These are phyloP conservation scores for Linum usitatissimum DNA, from an alignment of 345 rosid species.

Conservation along the genomic window DNA sequence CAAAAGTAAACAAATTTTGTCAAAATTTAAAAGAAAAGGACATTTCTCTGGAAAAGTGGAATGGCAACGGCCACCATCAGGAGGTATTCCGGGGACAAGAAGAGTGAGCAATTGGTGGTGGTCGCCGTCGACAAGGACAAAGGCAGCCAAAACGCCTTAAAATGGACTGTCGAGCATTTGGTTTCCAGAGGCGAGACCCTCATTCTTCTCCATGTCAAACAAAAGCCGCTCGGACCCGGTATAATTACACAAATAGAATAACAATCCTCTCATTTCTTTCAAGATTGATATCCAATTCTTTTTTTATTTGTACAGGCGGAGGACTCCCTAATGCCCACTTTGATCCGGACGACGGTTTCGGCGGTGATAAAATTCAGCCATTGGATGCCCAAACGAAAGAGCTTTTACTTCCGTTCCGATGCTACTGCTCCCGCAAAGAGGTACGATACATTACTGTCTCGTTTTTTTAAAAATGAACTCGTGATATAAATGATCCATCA, in stretches of 20 bases:
- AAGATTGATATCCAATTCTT: not conserved
- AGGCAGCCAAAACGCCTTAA: not conserved
- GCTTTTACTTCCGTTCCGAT: conserved; percentile 2
- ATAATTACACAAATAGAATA: not conserved
- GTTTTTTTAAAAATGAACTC: too few relatives aligned
- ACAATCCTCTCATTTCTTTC: not conserved
- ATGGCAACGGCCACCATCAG: not conserved
- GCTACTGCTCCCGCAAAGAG: conserved; percentile 3
- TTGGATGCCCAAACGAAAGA: not conserved
- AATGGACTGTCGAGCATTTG: not conserved
- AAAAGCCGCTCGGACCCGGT: not conserved
- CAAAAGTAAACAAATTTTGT: too few relatives aligned
- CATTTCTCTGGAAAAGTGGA: not conserved
- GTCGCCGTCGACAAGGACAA: conserved; percentile 6
- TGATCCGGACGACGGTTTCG: not conserved
- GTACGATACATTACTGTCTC: not conserved
- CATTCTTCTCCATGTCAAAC: conserved; percentile 1
- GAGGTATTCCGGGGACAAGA: not conserved
- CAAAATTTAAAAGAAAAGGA: not conserved
- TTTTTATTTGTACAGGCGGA: not conserved
- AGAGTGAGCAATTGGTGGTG: not conserved
- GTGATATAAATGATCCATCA: too few relatives aligned
- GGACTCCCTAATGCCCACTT: not conserved
- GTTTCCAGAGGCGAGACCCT: not conserved
- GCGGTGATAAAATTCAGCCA: not conserved